Conservation (phyloP, 73 alveolate species). For the Paramecium pentaurelia region DNA sequence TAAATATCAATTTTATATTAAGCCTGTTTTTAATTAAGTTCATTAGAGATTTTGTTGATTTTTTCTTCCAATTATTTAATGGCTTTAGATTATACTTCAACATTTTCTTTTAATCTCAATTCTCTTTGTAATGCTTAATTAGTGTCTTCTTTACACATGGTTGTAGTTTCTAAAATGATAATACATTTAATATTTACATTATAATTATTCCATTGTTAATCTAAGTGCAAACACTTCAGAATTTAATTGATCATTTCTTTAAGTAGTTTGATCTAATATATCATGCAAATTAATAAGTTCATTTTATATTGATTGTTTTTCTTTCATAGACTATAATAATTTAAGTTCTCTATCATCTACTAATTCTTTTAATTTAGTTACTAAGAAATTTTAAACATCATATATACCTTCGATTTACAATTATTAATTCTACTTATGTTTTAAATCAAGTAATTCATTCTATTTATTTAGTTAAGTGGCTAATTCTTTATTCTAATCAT, state of each 20-base stretch:
- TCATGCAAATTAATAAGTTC: background rate
- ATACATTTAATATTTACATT: background rate
- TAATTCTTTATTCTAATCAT: background rate
- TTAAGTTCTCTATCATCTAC: constrained; percentile 42
- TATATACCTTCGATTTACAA: background rate
- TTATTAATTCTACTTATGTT: constrained; percentile 23
- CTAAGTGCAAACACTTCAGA: constrained; percentile 19
- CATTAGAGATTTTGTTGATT: background rate
- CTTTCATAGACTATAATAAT: background rate
- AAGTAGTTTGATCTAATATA: background rate
- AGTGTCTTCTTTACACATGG: background rate
- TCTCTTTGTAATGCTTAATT: background rate
- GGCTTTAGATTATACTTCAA: background rate
- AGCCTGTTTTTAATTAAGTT: background rate
- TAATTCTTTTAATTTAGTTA: background rate
- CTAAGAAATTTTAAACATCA: background rate
- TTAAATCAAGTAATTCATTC: constrained; percentile 27
- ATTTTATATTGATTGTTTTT: background rate
- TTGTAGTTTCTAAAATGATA: background rate
- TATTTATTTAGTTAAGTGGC: background rate
- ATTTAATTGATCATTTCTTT: constrained; percentile 13
- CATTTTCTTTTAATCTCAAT: background rate
- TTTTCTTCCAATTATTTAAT: background rate
- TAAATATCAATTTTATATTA: background rate
- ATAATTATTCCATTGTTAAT: background rate